Conservation (phyloP, 2,329 filamentous ascomycete species). For the Cladosporium sp. region DNA sequence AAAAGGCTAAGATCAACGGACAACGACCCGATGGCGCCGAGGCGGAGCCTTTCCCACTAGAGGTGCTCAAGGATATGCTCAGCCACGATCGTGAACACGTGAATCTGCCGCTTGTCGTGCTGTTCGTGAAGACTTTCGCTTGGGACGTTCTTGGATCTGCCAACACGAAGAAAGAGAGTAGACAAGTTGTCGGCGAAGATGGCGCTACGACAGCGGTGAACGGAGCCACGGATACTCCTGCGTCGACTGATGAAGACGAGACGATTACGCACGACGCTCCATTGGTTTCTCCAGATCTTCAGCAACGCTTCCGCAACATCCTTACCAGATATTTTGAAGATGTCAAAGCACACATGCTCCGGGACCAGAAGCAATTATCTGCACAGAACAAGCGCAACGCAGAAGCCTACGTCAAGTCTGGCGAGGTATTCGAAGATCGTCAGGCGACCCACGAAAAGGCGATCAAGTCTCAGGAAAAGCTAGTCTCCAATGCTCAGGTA, state of each 20-base stretch:
- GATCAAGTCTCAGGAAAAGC: conserved; percentile 85
- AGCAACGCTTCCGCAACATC: conserved; percentile 82
- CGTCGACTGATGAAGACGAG: conserved; percentile 54
- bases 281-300: conserved; percentile 72
- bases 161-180: conserved; percentile 68
- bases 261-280: conserved; percentile 61
- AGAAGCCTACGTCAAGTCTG: conserved; percentile 96
- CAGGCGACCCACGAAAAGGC: conserved; percentile 95
- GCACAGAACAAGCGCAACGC: conserved; percentile 91
- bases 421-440: conserved; percentile 96
- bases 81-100: conserved; percentile 90
- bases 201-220: conserved; percentile 60
- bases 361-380: conserved; percentile 87
- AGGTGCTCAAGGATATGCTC: conserved; percentile 95
- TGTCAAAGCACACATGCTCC: conserved; percentile 80
- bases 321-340: conserved; percentile 88
- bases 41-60: conserved; percentile 89
- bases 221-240: conserved; percentile 53
- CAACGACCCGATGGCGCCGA: conserved; percentile 61
- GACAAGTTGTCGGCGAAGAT: conserved; percentile 81
- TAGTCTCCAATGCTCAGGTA: conserved; percentile 85
- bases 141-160: conserved; percentile 92
- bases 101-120: conserved; percentile 86
- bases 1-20: conserved; percentile 62
- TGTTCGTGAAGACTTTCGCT: conserved; percentile 93